phyloP scores from a whole-genome alignment of 2,329 filamentous ascomycete species.

The Beauveria asiatica region DNA sequence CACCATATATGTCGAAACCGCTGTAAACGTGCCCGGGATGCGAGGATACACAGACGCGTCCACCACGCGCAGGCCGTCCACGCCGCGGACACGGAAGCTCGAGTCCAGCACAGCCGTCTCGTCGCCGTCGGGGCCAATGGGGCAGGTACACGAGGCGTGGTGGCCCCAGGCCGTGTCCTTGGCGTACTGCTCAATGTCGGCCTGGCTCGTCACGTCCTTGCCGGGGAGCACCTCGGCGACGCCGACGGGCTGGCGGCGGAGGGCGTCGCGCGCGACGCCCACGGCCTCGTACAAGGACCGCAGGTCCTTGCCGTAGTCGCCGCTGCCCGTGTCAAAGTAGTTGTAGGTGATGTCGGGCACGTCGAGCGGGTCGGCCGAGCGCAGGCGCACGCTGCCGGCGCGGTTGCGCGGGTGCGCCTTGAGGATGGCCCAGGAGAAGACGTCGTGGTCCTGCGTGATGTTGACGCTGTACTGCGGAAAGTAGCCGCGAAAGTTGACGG shows the following conservation, averaged over 20 bases:
- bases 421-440: slow-evolving; percentile 36
- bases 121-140: slow-evolving; percentile 24
- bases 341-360: slow-evolving; percentile 55
- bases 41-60: slow-evolving; percentile 36
- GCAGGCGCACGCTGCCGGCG: slow-evolving; percentile 53
- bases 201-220: slow-evolving; percentile 12
- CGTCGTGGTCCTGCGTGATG: slow-evolving; percentile 33
- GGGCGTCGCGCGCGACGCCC: slow-evolving; percentile 38
- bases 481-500: slow-evolving; percentile 47
- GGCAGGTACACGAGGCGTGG: slow-evolving; percentile 26
- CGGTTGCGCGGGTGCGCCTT: slow-evolving; percentile 56
- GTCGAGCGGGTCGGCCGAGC: slow-evolving; percentile 54
- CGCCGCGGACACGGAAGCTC: slow-evolving; percentile 39
- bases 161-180: slow-evolving; percentile 26
- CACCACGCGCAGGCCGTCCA: slow-evolving; percentile 36
- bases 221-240: slow-evolving; percentile 17
- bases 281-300: slow-evolving; percentile 50
- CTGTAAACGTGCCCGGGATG: slow-evolving; percentile 26
- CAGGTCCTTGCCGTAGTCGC: slow-evolving; percentile 38
- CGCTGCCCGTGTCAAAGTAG: slow-evolving; percentile 45
- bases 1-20: slow-evolving; percentile 24
- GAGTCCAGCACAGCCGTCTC: slow-evolving; percentile 36
- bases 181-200: slow-evolving; percentile 18
- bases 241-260: slow-evolving; percentile 16
- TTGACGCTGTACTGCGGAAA: slow-evolving; percentile 45